A percentile compares a stretch with the other conserved stretches of the same genome.
Evolutionary conservation across 2,329 filamentous ascomycete genomes (phyloP).

Genomic region (Colletotrichum spinosum): DNA sequence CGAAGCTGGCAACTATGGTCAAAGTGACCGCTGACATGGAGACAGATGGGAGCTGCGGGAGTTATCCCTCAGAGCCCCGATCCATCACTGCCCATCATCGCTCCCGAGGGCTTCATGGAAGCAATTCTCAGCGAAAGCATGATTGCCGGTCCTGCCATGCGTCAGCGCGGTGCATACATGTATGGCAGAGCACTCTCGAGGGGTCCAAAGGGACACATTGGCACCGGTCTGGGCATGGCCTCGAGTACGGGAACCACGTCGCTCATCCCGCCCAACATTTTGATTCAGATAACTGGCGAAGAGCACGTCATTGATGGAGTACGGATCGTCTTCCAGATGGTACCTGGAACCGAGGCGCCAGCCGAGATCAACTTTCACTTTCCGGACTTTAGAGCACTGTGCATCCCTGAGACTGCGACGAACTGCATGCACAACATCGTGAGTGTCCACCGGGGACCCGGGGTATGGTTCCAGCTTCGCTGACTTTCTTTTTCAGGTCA

Average conservation of each 20-base stretch:
- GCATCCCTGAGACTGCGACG: slow-evolving; percentile 52
- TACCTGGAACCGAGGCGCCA: slow-evolving; percentile 55
- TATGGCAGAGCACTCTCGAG: slow-evolving; percentile 49
- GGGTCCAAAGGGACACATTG: slow-evolving; percentile 48
- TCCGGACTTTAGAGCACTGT: slow-evolving; percentile 50
- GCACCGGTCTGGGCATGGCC: slow-evolving; percentile 50
- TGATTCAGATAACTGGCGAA: slow-evolving; percentile 48
- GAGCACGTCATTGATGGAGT: slow-evolving; percentile 48
- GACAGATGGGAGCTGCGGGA: slow-evolving; percentile 29
- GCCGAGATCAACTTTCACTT: slow-evolving; percentile 56
- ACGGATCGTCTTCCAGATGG: slow-evolving; percentile 53
- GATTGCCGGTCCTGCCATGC: slow-evolving; percentile 52
- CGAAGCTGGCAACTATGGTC: slow-evolving; percentile 31
- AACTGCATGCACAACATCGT: slow-evolving; percentile 55
- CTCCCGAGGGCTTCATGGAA: slow-evolving; percentile 53
- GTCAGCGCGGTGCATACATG: slow-evolving; percentile 52
- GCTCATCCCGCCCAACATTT: slow-evolving; percentile 49
- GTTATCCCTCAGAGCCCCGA: background rate
- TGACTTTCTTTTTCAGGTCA: slow-evolving; percentile 33
- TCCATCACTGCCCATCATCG: slow-evolving; percentile 41
- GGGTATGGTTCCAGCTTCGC: background rate
- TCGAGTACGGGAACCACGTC: slow-evolving; percentile 46
- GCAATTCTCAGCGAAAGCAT: slow-evolving; percentile 53
- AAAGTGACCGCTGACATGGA: slow-evolving; percentile 21
- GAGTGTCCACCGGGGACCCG: background rate